Evolutionary conservation across 148 eudicot species (phyloP).

Genomic region (Vaccinium darrowii): DNA sequence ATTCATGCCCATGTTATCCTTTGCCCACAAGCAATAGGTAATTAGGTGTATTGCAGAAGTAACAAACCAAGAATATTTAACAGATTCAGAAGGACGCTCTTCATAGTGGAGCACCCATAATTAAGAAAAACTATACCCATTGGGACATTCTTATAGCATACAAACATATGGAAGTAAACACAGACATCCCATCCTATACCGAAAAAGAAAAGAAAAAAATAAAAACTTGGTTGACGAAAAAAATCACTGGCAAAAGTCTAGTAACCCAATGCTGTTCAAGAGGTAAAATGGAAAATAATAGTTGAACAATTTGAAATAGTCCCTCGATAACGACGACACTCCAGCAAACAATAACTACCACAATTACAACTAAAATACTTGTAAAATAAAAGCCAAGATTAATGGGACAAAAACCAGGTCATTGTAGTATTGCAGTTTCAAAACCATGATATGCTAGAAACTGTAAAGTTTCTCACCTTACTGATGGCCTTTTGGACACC

Average conservation of each 20-base stretch:
- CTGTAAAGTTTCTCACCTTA: conserved; percentile 37
- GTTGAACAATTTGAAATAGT: background rate
- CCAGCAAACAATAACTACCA: background rate
- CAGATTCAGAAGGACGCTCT: background rate
- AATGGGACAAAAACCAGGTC: background rate
- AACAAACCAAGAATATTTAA: background rate
- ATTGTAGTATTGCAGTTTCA: background rate
- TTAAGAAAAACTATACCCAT: background rate
- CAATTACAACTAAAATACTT: background rate
- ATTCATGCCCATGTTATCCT: background rate
- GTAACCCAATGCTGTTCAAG: background rate
- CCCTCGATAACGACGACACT: background rate
- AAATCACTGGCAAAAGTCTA: background rate
- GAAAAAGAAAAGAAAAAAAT: background rate
- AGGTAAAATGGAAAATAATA: background rate
- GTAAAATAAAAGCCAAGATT: background rate
- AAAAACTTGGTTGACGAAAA: too few relatives aligned
- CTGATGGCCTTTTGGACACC: conserved; percentile 50
- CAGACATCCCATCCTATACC: background rate
- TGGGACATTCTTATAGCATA: background rate
- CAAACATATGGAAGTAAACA: background rate
- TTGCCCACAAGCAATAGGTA: background rate
- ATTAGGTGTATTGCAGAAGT: background rate
- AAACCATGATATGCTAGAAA: background rate
- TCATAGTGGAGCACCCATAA: background rate